Conservation (phyloP, 345 rosid genomes). For the Anastatica hierochuntica region DNA sequence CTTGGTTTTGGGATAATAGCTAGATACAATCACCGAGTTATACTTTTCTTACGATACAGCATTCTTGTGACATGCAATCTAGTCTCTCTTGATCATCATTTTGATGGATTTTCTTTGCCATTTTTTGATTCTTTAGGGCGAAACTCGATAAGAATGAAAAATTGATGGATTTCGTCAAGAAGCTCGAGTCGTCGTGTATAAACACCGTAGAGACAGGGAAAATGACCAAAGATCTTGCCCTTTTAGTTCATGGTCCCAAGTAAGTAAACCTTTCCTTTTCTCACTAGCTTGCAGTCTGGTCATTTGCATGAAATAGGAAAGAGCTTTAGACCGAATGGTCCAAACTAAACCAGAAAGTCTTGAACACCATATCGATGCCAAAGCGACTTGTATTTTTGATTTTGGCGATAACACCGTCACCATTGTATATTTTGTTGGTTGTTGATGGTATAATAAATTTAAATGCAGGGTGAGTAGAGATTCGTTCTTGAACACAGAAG, state of each 20-base stretch:
- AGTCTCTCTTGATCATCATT: neutral
- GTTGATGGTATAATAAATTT: neutral
- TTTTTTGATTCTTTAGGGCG: constrained; percentile 54
- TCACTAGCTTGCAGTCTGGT: constrained; percentile 6
- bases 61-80: neutral
- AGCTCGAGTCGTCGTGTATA: constrained; percentile 79
- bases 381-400: too few relatives aligned
- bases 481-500: constrained; percentile 64
- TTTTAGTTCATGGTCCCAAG: constrained; percentile 75
- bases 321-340: neutral
- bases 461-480: constrained; percentile 63
- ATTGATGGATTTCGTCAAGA: constrained; percentile 63
- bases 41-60: neutral
- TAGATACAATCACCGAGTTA: neutral
- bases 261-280: constrained; percentile 27
- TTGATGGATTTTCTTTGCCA: neutral
- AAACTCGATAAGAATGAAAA: constrained; percentile 71
- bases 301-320: neutral
- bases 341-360: neutral
- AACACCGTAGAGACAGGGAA: constrained; percentile 80
- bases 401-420: neutral
- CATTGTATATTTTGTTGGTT: neutral
- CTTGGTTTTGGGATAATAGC: constrained; percentile 5
- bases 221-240: constrained; percentile 97
- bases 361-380: too few relatives aligned